A percentile compares a stretch with the other conserved stretches of the same genome.
These are phyloP conservation scores for Colletotrichum sidae DNA, from an alignment of 2,329 filamentous ascomycete genomes.

Conservation along the genomic window DNA sequence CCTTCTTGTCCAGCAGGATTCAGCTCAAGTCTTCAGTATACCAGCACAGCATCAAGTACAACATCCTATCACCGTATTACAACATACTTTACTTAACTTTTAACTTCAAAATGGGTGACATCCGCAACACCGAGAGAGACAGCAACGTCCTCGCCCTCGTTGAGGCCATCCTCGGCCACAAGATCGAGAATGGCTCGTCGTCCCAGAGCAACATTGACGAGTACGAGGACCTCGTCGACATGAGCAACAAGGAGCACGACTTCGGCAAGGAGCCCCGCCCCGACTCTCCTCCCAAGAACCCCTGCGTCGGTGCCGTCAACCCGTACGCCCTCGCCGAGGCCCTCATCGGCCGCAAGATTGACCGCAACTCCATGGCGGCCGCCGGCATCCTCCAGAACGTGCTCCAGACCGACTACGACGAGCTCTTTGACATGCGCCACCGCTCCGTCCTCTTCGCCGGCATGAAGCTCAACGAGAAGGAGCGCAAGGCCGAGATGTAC, in stretches of 20 bases:
- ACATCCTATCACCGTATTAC: constrained; percentile 11
- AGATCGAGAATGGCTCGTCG: constrained; percentile 43
- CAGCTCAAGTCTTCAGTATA: background rate
- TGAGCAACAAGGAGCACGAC: constrained; percentile 39
- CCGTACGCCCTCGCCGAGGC: constrained; percentile 58
- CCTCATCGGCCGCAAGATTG: constrained; percentile 54
- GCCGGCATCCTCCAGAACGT: constrained; percentile 53
- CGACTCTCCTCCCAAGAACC: constrained; percentile 52
- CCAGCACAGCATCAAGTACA: constrained; percentile 6
- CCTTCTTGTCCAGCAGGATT: background rate
- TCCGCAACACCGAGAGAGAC: constrained; percentile 32
- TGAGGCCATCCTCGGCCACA: constrained; percentile 52
- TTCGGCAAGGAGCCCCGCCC: constrained; percentile 43
- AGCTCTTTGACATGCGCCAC: constrained; percentile 59
- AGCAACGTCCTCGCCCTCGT: constrained; percentile 45
- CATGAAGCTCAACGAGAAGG: constrained; percentile 52
- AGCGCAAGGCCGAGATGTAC: constrained; percentile 51
- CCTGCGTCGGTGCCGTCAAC: constrained; percentile 55
- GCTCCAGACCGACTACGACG: constrained; percentile 59
- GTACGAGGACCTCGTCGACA: constrained; percentile 49
- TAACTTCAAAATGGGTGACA: constrained; percentile 37
- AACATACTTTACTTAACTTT: constrained; percentile 34
- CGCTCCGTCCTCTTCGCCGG: constrained; percentile 56
- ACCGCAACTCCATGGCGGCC: constrained; percentile 48
- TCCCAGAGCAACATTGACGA: constrained; percentile 44